Conservation (phyloP, 2,329 filamentous ascomycete species). For the Thielaviopsis cerberus region DNA sequence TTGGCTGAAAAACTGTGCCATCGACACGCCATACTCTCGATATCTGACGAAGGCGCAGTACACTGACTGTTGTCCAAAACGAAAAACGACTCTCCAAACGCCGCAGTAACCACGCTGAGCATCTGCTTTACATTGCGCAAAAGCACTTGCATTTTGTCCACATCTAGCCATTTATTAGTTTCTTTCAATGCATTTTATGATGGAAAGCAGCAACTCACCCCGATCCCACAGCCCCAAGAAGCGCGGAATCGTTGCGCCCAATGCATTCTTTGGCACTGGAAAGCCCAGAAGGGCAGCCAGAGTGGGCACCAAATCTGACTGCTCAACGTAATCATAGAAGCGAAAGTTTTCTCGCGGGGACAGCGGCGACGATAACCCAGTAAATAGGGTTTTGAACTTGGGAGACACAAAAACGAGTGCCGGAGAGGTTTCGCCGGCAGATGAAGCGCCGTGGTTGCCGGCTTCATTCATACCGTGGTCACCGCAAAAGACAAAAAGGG, state of each 20-base stretch:
- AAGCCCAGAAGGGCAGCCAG: slow-evolving; percentile 73
- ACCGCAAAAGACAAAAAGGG: slow-evolving; percentile 69
- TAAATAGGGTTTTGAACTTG: slow-evolving; percentile 43
- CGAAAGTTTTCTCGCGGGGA: slow-evolving; percentile 51
- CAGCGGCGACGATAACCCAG: slow-evolving; percentile 32
- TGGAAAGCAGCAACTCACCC: slow-evolving; percentile 24
- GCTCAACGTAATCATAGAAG: slow-evolving; percentile 73
- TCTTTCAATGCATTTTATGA: not conserved
- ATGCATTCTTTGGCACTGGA: slow-evolving; percentile 72
- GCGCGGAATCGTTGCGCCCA: slow-evolving; percentile 67
- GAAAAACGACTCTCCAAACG: slow-evolving; percentile 35
- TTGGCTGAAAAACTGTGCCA: slow-evolving; percentile 30
- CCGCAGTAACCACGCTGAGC: slow-evolving; percentile 53
- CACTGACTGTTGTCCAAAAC: slow-evolving; percentile 1
- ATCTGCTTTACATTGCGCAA: slow-evolving; percentile 68
- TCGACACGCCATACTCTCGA: slow-evolving; percentile 47
- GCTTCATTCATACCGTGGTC: slow-evolving; percentile 99
- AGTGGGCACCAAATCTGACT: slow-evolving; percentile 84
- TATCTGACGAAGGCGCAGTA: slow-evolving; percentile 15
- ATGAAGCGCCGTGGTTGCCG: slow-evolving; percentile 89
- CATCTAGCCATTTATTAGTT: slow-evolving; percentile 33
- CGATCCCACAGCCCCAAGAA: slow-evolving; percentile 61
- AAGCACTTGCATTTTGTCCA: slow-evolving; percentile 49
- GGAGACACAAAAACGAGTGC: slow-evolving; percentile 83
- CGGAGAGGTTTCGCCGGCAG: slow-evolving; percentile 81